Conservation (phyloP, 1,139 yeast species). For the Hansenula lynferdii region DNA sequence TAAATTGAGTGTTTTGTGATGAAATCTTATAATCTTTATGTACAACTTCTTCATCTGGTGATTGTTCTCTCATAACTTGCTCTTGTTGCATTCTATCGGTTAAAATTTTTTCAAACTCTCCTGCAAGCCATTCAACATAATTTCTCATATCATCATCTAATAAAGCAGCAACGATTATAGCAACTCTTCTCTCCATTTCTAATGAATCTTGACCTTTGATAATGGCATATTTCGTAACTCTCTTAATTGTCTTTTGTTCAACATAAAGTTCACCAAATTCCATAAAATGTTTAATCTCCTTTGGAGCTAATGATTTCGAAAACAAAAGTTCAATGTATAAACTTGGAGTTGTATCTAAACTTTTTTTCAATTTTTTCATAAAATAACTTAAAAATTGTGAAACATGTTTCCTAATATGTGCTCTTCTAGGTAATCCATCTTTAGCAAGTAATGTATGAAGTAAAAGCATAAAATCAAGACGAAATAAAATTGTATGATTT, state of each 20-base stretch:
- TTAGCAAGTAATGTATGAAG: constrained; percentile 42
- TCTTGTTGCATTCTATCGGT: constrained; percentile 21
- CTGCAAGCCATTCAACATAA: constrained; percentile 39
- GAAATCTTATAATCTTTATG: constrained; percentile 7
- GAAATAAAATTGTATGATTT: constrained; percentile 53
- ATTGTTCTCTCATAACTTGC: constrained; percentile 1
- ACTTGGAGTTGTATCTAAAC: constrained; percentile 46
- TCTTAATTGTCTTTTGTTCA: constrained; percentile 7
- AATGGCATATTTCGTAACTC: constrained; percentile 12
- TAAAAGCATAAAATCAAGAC: constrained; percentile 70
- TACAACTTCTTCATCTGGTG: constrained; percentile 23
- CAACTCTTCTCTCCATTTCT: constrained; percentile 37
- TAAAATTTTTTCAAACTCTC: constrained; percentile 31
- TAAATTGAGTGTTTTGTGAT: not conserved
- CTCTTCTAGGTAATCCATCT: constrained; percentile 26
- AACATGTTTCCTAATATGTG: constrained; percentile 48
- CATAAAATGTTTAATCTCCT: constrained; percentile 35
- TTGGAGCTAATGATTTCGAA: constrained; percentile 45
- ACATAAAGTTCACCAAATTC: constrained; percentile 47
- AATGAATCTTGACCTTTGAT: constrained; percentile 23
- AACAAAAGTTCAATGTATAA: constrained; percentile 67
- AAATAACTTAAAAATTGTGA: constrained; percentile 64
- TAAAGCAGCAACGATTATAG: constrained; percentile 46
- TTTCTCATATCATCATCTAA: constrained; percentile 39
- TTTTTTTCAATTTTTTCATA: constrained; percentile 57